These are phyloP conservation scores for Staphylotrichum longicolle DNA, from an alignment of 495 filamentous ascomycete species.

Conservation along the genomic window DNA sequence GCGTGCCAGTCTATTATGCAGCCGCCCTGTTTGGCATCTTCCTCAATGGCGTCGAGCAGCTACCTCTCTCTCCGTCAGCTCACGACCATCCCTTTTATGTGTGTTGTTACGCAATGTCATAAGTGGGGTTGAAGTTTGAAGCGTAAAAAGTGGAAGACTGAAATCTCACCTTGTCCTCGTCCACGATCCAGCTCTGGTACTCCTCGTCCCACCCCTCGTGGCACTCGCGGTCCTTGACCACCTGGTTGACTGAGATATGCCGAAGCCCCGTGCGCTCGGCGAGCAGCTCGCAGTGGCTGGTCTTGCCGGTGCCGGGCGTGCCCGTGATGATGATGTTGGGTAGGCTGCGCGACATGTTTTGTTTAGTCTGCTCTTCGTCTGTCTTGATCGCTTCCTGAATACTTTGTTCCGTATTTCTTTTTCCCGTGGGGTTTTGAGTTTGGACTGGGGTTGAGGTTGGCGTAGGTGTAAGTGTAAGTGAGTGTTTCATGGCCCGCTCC, in stretches of 20 bases:
- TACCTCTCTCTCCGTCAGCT: constrained; percentile 34
- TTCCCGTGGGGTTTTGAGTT: background rate
- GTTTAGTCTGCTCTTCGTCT: constrained; percentile 30
- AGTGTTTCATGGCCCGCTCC: background rate
- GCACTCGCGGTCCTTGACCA: constrained; percentile 81
- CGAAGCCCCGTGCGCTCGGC: constrained; percentile 62
- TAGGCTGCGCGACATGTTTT: constrained; percentile 49
- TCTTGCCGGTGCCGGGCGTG: constrained; percentile 94
- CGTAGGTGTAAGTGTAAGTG: constrained; percentile 6
- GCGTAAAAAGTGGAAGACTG: background rate
- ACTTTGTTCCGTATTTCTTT: background rate
- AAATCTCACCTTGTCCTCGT: constrained; percentile 83
- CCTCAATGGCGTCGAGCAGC: constrained; percentile 87
- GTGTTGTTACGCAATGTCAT: too few species aligned
- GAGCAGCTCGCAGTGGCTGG: constrained; percentile 77
- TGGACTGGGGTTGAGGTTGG: background rate
- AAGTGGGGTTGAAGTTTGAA: too few species aligned
- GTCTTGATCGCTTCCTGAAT: constrained; percentile 4
- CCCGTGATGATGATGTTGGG: constrained; percentile 96
- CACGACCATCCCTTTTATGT: background rate
- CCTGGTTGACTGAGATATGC: constrained; percentile 83
- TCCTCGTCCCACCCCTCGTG: constrained; percentile 84
- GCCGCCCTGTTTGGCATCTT: constrained; percentile 74
- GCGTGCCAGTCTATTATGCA: constrained; percentile 98
- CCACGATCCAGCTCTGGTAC: constrained; percentile 84